phyloP scores from a whole-genome alignment of 352 stramenopile genomes.

The Globisporangium middletonii region DNA sequence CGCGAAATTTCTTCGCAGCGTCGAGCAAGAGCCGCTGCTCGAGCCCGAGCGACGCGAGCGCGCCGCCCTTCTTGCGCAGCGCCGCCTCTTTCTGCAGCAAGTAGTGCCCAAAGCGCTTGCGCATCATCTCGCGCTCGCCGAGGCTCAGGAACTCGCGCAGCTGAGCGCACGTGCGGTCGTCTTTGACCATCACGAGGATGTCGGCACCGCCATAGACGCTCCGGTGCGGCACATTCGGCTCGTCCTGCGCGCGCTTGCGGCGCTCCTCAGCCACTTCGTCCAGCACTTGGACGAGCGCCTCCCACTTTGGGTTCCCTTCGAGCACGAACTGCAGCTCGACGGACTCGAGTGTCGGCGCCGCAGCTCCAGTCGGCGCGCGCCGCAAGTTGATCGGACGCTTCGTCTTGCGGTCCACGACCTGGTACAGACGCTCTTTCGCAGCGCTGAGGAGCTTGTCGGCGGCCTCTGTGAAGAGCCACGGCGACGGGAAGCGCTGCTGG shows the following conservation, averaged over 20 bases:
- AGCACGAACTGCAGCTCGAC: conserved; percentile 57
- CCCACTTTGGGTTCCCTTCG: conserved; percentile 95
- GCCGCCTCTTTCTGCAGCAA: conserved; percentile 60
- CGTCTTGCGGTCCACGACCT: conserved; percentile 57
- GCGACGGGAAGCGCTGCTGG: conserved; percentile 78
- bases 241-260: conserved; percentile 16
- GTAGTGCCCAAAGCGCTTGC: conserved; percentile 76
- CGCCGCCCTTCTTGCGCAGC: conserved; percentile 48
- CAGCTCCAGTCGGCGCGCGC: conserved; percentile 8
- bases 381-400: conserved; percentile 35
- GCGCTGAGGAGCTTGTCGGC: conserved; percentile 91
- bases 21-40: conserved; percentile 68
- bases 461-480: conserved; percentile 93
- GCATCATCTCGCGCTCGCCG: conserved; percentile 79
- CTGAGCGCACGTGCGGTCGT: conserved; percentile 84
- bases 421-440: conserved; percentile 92
- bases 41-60: conserved; percentile 27
- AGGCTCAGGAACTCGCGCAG: conserved; percentile 79
- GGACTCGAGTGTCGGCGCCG: conserved; percentile 17
- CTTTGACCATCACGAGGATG: conserved; percentile 84
- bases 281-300: conserved; percentile 88
- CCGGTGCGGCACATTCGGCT: conserved; percentile 5
- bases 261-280: conserved; percentile 83
- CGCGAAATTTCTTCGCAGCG: conserved; percentile 35
- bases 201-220: conserved; percentile 29